Base-by-base conservation (phyloP, 2,329 filamentous ascomycete genomes). In the Beauveria asiatica region DNA sequence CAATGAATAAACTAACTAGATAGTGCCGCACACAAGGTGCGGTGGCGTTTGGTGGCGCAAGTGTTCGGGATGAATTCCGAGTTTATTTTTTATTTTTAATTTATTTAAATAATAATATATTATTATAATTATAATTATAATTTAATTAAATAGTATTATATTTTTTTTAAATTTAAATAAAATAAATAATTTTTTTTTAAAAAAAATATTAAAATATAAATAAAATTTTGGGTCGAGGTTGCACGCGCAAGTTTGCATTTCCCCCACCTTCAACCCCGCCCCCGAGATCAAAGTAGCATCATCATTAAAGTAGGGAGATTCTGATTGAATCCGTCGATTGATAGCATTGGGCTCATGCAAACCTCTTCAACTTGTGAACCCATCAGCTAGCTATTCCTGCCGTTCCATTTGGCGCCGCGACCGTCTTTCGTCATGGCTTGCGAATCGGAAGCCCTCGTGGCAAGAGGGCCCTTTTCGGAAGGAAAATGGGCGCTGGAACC, bases 401-500 rank as follows among this genome's bases (percentile, higher is more conserved):
- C 16, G n/a, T 19, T 5, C 13, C 16, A 44, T 4, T 50, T n/a
- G 19, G n/a, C 39, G 21, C 23, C 13, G 19, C 27, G 21, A 5
- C n/a, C n/a, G 23, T 16, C 16, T 6, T 6, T 13, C 5, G 19
- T 7, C 3, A 67, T 69, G 65, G n/a, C 61, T 2, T 67, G 67
- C 59, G 61, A 65, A 49, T 70, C 68, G 2, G 65, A 69, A 46
- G 70, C 70, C 1, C 62, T 72, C 5, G 67, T 72, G 4, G 67
- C 70, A 0, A 65, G 69, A 21, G 70, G 70, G 1, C 69, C 70
- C 0, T 68, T 72, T 33, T 70, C 68, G 10, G 64, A 70, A 23
- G 67, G 68, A 0, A 70, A 69, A 64, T 72, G 70, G 70, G 65
- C 67, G 2, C 64, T 72, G 7, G 70, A 72, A 30, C 62, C 65